Percentiles rank a stretch among this genome's conserved stretches.
Evolutionary conservation across 805 yeast genomes (phyloP).

Genomic region (Isabelozyma gotoi): DNA sequence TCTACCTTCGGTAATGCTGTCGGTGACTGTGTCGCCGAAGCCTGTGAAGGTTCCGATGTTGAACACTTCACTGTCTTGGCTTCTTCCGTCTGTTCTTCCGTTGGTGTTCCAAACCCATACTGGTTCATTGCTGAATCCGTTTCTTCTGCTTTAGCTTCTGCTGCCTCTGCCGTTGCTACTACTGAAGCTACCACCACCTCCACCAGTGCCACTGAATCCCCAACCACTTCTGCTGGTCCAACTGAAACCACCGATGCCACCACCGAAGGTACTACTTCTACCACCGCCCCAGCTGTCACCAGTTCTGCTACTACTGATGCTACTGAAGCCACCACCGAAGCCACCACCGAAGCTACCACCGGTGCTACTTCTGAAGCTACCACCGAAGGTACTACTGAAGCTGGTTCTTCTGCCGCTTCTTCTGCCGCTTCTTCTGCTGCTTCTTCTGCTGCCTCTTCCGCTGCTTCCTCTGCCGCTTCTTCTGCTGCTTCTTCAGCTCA

Average conservation of each 20-base stretch:
- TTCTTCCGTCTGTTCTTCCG: constrained; percentile 30
- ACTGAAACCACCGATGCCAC: constrained; percentile 2
- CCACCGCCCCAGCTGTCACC: constrained; percentile 6
- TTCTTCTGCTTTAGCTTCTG: constrained; percentile 21
- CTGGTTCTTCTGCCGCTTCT: background rate
- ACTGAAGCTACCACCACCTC: constrained; percentile 11
- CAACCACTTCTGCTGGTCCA: constrained; percentile 2
- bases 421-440: background rate
- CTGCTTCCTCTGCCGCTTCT: background rate
- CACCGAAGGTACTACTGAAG: background rate
- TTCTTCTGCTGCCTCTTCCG: background rate
- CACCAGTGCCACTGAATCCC: constrained; percentile 5
- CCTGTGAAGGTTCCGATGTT: constrained; percentile 37
- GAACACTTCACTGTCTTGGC: constrained; percentile 28
- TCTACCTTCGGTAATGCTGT: constrained; percentile 30
- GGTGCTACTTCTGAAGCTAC: constrained; percentile 5
- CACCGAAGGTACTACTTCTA: constrained; percentile 5
- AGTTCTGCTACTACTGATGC: constrained; percentile 10
- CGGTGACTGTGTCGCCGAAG: constrained; percentile 36
- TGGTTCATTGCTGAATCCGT: constrained; percentile 27
- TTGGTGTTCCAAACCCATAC: constrained; percentile 35
- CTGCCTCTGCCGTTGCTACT: constrained; percentile 17
- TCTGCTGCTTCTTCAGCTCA: background rate
- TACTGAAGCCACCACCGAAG: constrained; percentile 2
- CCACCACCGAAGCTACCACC: background rate